Evolutionary conservation across 1,284 basidiomycete species (phyloP).

Genomic region (Tilletia horrida): DNA sequence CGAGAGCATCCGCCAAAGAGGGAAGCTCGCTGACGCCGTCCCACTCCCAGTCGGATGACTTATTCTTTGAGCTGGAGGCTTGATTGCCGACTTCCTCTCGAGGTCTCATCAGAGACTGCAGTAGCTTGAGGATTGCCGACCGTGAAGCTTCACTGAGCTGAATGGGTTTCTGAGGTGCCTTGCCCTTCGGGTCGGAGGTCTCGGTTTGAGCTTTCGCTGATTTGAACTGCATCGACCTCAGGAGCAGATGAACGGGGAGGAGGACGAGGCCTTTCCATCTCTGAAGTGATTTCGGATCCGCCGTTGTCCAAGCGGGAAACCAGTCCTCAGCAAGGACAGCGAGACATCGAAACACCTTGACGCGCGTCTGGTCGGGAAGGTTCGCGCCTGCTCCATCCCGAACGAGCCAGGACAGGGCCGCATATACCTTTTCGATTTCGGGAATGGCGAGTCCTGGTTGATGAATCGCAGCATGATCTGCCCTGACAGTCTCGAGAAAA

Average conservation of each 20-base stretch:
- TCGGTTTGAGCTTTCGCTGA: not conserved
- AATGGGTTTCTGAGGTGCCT: not conserved
- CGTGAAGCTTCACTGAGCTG: not conserved
- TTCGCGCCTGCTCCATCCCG: not conserved
- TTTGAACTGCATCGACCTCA: not conserved
- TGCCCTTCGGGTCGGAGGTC: not conserved
- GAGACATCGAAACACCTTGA: conserved; percentile 4
- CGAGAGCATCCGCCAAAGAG: conserved; percentile 30
- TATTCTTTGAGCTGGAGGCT: not conserved
- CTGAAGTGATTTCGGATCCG: not conserved
- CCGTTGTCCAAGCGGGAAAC: not conserved
- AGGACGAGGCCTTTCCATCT: not conserved
- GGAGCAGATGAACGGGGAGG: not conserved
- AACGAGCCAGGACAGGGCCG: conserved; percentile 9
- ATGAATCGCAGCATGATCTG: not conserved
- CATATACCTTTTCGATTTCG: conserved; percentile 11
- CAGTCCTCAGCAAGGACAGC: conserved; percentile 9
- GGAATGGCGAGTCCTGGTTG: not conserved
- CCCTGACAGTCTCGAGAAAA: not conserved
- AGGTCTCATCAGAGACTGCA: not conserved
- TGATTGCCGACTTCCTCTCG: not conserved
- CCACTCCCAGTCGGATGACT: conserved; percentile 45
- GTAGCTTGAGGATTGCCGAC: not conserved
- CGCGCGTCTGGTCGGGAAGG: not conserved
- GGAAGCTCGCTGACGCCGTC: conserved; percentile 50